Evolutionary conservation across 768 basidiomycete species (phyloP), one percentile per base, ranked within the genome.

Genomic region (Chlorophyllum brunneum): DNA sequence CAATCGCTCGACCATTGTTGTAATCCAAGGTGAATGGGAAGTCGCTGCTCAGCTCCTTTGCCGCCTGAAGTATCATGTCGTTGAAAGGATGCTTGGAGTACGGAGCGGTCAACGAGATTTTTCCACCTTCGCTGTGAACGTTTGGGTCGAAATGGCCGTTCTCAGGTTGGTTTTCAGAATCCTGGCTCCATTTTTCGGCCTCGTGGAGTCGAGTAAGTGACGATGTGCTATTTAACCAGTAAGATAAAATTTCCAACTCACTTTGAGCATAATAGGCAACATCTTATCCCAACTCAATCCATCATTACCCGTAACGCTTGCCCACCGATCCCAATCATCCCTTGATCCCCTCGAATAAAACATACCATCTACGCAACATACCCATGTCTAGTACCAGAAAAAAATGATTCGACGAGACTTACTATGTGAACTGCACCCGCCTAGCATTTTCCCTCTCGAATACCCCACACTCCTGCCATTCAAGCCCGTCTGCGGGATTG

Each of bases 261-360:
- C 65, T 45, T 57, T 62, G 50, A 51, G 36, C 49, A 67, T 54
- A 50, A 68, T 67, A 1, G 55, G 65, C 41, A 63, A 54, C 5
- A 71, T 41, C 18, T 53, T 61, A n/a, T 67, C 53, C 70, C 70
- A 70, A 13, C 59, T 65, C 66, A 67, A 71, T 0, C 68, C 65
- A 3, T 44, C 43, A 37, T 69, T 68, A 4, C 61, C 59, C 22
- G 66, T 64, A 9, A 69, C 31, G 0, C 23, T 51, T 10, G 69
- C 70, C 53, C 59, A 70, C 5, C 65, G 60, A 54, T 72, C 62
- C 41, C 59, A 70, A 43, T 71, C 70, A 5, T 68, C 67, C 16
- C 57, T 45, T 1, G 67, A 62, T 27, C 70, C 70, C 4, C 69
- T 66, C 6, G 69, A 67, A 39, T 68, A 72, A 1, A 61, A 51